Evolutionary conservation across 352 stramenopile species (phyloP), one percentile per base, ranked within the genome.

Genomic region (Phytophthora chlamydospora): DNA sequence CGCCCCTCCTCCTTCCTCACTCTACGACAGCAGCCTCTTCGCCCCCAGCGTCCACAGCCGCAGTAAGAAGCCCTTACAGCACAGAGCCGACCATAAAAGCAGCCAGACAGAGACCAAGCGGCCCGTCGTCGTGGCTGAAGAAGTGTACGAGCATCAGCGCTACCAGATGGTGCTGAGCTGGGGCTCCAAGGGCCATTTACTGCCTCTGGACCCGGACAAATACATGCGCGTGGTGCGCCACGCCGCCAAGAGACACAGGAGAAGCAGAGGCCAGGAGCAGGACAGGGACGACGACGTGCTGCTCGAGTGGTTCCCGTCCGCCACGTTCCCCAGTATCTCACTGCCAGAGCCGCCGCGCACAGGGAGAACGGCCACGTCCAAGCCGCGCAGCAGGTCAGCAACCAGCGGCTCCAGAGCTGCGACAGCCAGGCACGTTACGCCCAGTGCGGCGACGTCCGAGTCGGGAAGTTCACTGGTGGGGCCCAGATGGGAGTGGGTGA

Each of bases 141-240:
- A 88, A 67, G 76, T 92, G 33, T 89, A 73, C 51, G 83, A 92
- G 57, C 68, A 90, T 50, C 80, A 92, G 56, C 75, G 83, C 12
- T 89, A 89, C 47, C 83, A 92, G 44, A 66, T 78, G 38, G 65
- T 92, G 33, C 66, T 92, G 13, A 78, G 83, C 17, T 92, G 83
- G 83, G 83, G 83, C n/a, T 77, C 80, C 16, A 90, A 86, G 52
- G 83, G 83, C 36, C 80, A 89, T 39, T 73, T 92, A 46, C 58
- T 92, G 39, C 83, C 83, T 24, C 59, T 92, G 33, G 83, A 92
- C 53, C 83, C 83, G 0, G 73, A 72, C 45, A 90, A 90, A 60
- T 90, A 85, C 63, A 79, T 86, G 55, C 62, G 72, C 34, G 62
- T 83, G 2, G 52, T 84, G 53, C 64, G 61, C 1, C 60, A 60